Evolutionary conservation across 345 rosid genomes (phyloP), one percentile per base, ranked within the genome.

Genomic region (Reutealis trisperma): DNA sequence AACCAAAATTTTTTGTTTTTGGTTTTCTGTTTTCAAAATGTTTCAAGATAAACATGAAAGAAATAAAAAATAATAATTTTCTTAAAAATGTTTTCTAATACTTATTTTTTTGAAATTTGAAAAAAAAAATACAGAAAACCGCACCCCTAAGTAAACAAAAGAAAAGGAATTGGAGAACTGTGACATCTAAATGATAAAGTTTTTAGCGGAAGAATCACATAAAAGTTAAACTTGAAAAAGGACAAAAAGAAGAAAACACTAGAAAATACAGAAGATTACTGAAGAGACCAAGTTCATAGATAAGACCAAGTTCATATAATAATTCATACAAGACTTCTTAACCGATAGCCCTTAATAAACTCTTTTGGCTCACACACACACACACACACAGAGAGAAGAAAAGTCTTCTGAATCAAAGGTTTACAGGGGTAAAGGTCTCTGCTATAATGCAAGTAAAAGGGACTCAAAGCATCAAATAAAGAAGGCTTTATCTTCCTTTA

Each of bases 381-480:
- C 52, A 19, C 8, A 51, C 16, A 52, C 19, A 55, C 27, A 13
- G 30, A 19, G 34, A 37, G 52, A 32, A 22, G 30, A 16, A 22
- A 71, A 55, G 32, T 14, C 34, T 51, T 30, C 18, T 14, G 27
- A 8, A 72, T 16, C 67, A 60, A 34, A 8, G 0, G 8, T 70
- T 18, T 70, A 51, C 60, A 30, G 16, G 15, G 18, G 9, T 13
- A 32, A 27, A 18, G 12, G 11, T 16, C 27, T 51, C 30, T 16
- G 42, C 42, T 51, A 51, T 8, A 51, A 51, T 5, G 45, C 55
- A 44, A 67, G 57, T 22, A 22, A 27, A 2, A 70, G 44, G 16
- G 72, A 51, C 27, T 42, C 42, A 70, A 52, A 70, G 6, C 60
- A 32, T 52, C 44, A 70, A 52, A 30, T 19, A 51, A 58, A 70